Conservation (phyloP, 345 rosid species). For the Raphanus sativus region DNA sequence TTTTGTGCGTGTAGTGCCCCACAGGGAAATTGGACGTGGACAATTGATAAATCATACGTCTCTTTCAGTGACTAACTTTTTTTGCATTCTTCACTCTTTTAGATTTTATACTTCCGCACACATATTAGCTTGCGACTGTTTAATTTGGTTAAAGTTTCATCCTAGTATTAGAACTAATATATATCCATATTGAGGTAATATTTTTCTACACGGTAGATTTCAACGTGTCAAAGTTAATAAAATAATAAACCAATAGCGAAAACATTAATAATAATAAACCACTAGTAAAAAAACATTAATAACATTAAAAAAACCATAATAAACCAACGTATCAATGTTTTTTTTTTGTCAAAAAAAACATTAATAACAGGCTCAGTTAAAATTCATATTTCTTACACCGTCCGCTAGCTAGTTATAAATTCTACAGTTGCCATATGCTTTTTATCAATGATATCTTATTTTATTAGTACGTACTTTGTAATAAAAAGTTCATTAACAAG, state of each 20-base stretch:
- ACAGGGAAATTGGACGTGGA: slow-evolving; percentile 64
- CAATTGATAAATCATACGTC: slow-evolving; percentile 59
- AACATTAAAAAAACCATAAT: too few relatives aligned
- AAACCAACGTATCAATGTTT: too few relatives aligned
- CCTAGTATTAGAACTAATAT: slow-evolving; percentile 1
- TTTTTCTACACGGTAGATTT: background rate
- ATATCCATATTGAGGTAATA: background rate
- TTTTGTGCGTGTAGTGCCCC: slow-evolving; percentile 82
- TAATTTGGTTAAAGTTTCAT: slow-evolving; percentile 12
- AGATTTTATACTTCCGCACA: slow-evolving; percentile 22
- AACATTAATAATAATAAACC: background rate
- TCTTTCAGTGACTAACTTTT: slow-evolving; percentile 46
- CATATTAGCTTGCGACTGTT: slow-evolving; percentile 16
- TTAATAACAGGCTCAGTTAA: background rate
- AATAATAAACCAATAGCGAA: background rate
- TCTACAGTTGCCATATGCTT: background rate
- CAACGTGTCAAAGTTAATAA: background rate
- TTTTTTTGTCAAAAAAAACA: too few relatives aligned
- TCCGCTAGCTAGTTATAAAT: background rate
- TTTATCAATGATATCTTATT: background rate
- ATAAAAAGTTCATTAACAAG: background rate
- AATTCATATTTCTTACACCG: background rate
- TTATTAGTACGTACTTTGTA: background rate
- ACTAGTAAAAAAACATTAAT: too few relatives aligned
- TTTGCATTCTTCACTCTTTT: slow-evolving; percentile 29